These are phyloP conservation scores for Cladophialophora bantiana DNA, from an alignment of 2,329 filamentous ascomycete genomes.

Conservation along the genomic window DNA sequence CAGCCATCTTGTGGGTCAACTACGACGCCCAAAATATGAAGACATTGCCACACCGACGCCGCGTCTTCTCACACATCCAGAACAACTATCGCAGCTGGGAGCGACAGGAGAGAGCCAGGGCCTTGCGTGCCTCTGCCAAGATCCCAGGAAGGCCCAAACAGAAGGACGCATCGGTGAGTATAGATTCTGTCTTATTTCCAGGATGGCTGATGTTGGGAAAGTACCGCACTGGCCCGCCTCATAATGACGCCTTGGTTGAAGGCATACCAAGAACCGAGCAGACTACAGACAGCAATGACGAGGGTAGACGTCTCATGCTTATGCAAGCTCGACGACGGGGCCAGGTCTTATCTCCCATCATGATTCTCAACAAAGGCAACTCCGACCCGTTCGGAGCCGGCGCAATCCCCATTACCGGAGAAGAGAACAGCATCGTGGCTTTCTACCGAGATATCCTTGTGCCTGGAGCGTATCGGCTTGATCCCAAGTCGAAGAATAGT, in stretches of 20 bases:
- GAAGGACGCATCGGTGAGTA: not conserved
- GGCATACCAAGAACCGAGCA: not conserved
- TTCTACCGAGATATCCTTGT: conserved; percentile 4
- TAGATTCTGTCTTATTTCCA: not conserved
- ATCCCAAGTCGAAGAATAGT: not conserved
- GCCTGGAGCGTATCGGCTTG: not conserved
- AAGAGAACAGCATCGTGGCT: not conserved
- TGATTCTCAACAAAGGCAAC: not conserved
- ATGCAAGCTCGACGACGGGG: not conserved
- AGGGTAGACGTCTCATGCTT: not conserved
- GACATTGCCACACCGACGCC: not conserved
- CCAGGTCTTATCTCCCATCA: not conserved
- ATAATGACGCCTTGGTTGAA: not conserved
- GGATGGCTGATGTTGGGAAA: not conserved
- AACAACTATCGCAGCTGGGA: conserved; percentile 1
- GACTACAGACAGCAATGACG: not conserved
- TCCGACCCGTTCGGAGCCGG: not conserved
- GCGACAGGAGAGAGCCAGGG: not conserved
- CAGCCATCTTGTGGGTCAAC: not conserved
- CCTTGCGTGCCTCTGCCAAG: not conserved
- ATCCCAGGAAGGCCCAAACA: not conserved
- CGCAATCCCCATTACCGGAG: not conserved
- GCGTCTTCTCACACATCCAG: not conserved
- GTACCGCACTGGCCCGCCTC: not conserved
- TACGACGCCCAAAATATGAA: not conserved